Base-by-base conservation (phyloP, 1,139 yeast species). In the Yamadazyma atmosphaerica region DNA sequence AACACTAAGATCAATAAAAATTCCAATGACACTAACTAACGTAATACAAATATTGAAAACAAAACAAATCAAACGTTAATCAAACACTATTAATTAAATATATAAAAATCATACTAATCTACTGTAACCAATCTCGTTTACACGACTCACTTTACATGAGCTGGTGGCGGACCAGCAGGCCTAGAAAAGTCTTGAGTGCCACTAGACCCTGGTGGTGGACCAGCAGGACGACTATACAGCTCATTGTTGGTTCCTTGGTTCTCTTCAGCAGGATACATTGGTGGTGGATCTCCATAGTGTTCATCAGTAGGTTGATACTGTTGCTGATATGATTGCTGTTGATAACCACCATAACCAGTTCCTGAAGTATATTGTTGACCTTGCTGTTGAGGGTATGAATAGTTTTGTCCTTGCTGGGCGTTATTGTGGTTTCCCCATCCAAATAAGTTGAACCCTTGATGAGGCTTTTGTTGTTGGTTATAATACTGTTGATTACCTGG, bases 111-210 rank as follows among this genome's bases (percentile, higher is more conserved):
- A n/a, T n/a, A n/a, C n/a, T 19, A 19, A 19, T 19, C 22, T 19
- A 19, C 22, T 9, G 22, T n/a, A 19, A 19, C 22, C 6, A 19
- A 9, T 9, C 22, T 39, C 39, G 40, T 44, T 47, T 9, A 34
- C 39, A 29, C 46, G 51, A 16, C n/a, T n/a, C 38, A 41, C 41
- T 44, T 47, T 9, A 34, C 39, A 29, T 47, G 51, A 16, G 48
- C 50, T n/a, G 52, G 49, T 16, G 52, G 52, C 6, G 52, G 52
- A 8, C 50, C 51, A 1, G 39, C 3, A 12, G 51, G 51, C 23
- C 49, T 34, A 4, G 37, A 17, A 28, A 33, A 43, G 4, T 15
- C 15, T 3, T 28, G 27, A 23, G 26, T 23, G 13, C 16, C 14
- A 11, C 25, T 18, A 22, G 19, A 10, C 8, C 31, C 31, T 14